A percentile compares a stretch with the other conserved stretches of the same genome.
Conservation (phyloP, 768 basidiomycete species). For the Boletus reticuloceps region DNA sequence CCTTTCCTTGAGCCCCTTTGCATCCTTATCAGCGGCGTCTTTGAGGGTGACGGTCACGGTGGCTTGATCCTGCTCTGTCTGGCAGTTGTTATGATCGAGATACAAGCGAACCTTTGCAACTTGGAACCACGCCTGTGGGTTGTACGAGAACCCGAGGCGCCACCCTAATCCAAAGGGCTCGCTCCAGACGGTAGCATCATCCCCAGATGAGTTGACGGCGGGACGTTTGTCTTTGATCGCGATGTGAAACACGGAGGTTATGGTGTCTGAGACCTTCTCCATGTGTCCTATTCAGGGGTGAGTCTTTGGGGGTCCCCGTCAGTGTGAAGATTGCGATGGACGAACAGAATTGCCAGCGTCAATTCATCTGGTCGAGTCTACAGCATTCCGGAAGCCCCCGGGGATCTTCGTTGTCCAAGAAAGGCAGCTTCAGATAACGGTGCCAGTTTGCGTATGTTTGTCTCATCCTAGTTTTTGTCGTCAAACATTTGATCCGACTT, state of each 20-base stretch:
- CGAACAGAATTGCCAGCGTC: no score
- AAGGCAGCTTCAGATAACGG: slow-evolving; percentile 2
- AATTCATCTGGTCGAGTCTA: not conserved
- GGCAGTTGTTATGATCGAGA: slow-evolving; percentile 27
- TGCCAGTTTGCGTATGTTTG: no score
- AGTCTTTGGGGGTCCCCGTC: no score
- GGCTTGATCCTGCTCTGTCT: slow-evolving; percentile 21
- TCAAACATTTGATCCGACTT: no score
- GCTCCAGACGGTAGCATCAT: slow-evolving; percentile 19
- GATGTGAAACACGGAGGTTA: slow-evolving; percentile 25
- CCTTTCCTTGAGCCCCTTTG: slow-evolving; percentile 10
- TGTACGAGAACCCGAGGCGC: slow-evolving; percentile 26
- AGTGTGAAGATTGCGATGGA: no score
- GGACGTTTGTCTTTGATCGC: slow-evolving; percentile 21
- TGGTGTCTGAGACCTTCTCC: slow-evolving; percentile 26
- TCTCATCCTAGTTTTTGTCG: no score
- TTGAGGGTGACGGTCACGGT: slow-evolving; percentile 10
- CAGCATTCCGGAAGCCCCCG: slow-evolving; percentile 4
- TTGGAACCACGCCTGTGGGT: slow-evolving; percentile 17
- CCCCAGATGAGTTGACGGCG: slow-evolving; percentile 5
- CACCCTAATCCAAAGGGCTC: slow-evolving; percentile 28
- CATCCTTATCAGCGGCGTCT: not conserved
- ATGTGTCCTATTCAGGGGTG: not conserved
- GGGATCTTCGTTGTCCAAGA: slow-evolving; percentile 4
- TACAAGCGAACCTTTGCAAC: slow-evolving; percentile 18